Evolutionary conservation across 768 basidiomycete genomes (phyloP).

Genomic region (Naematelia encephala): DNA sequence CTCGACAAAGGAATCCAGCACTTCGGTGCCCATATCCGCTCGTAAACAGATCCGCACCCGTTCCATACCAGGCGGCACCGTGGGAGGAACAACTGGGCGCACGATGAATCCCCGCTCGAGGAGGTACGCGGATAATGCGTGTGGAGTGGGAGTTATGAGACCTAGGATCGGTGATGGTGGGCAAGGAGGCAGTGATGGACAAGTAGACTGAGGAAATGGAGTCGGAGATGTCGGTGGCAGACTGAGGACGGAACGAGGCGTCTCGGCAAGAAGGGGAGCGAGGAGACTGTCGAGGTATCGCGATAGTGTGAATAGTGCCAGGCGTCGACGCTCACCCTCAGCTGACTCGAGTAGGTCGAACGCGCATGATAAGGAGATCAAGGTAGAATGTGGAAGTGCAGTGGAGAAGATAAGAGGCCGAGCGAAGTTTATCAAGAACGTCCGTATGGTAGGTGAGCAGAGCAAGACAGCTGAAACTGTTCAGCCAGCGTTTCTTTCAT

Average conservation of each 20-base stretch:
- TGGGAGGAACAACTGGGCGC: constrained; percentile 60
- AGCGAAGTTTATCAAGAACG: constrained; percentile 88
- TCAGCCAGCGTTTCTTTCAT: neutral
- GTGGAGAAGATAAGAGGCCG: constrained; percentile 90
- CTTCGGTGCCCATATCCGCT: constrained; percentile 64
- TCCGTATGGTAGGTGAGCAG: constrained; percentile 66
- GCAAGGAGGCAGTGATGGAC: constrained; percentile 48
- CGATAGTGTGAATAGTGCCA: constrained; percentile 43
- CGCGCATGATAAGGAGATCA: constrained; percentile 70
- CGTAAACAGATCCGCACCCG: constrained; percentile 86
- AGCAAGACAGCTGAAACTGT: constrained; percentile 65
- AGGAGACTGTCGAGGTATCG: constrained; percentile 47
- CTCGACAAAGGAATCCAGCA: constrained; percentile 61
- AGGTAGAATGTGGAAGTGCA: constrained; percentile 68
- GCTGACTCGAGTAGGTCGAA: constrained; percentile 74
- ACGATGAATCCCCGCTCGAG: constrained; percentile 48
- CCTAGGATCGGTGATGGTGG: constrained; percentile 75
- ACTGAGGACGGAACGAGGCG: constrained; percentile 47
- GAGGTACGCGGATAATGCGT: constrained; percentile 70
- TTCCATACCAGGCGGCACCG: constrained; percentile 80
- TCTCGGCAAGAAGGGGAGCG: constrained; percentile 13
- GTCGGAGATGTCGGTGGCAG: constrained; percentile 45
- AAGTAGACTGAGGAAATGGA: constrained; percentile 2
- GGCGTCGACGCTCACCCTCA: constrained; percentile 54
- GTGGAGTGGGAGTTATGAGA: constrained; percentile 71